phyloP scores from a whole-genome alignment of 345 rosid genomes.

The Nephelium lappaceum region DNA sequence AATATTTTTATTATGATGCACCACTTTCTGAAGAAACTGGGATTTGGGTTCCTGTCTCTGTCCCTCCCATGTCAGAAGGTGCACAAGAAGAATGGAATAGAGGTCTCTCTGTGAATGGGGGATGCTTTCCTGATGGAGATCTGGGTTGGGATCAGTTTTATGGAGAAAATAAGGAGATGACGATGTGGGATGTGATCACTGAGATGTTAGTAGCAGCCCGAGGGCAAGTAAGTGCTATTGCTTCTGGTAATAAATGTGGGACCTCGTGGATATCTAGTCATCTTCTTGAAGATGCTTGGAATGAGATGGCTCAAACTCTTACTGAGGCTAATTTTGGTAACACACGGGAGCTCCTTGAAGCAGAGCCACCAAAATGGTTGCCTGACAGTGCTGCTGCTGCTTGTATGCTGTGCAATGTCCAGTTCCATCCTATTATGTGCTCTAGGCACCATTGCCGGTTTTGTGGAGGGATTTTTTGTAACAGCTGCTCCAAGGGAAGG shows the following conservation, averaged over 20 bases:
- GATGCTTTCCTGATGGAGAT: conserved; percentile 29
- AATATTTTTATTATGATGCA: conserved; percentile 31
- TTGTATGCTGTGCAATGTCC: conserved; percentile 30
- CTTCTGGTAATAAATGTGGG: conserved; percentile 26
- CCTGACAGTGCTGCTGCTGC: conserved; percentile 29
- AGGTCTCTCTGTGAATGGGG: conserved; percentile 27
- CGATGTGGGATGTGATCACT: conserved; percentile 35
- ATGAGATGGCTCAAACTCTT: conserved; percentile 42
- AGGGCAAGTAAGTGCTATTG: conserved; percentile 27
- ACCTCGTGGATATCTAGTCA: conserved; percentile 30
- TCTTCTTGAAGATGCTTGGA: conserved; percentile 40
- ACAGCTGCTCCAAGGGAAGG: conserved; percentile 29
- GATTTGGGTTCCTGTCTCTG: conserved; percentile 33
- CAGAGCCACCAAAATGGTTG: conserved; percentile 30
- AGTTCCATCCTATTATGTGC: conserved; percentile 30
- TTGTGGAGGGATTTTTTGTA: conserved; percentile 31
- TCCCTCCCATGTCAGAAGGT: conserved; percentile 29
- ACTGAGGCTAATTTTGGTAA: conserved; percentile 38
- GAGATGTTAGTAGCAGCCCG: conserved; percentile 37
- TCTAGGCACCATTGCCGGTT: conserved; percentile 31
- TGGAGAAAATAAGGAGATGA: conserved; percentile 32
- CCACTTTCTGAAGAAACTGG: conserved; percentile 40
- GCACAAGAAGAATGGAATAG: conserved; percentile 27
- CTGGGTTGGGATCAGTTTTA: conserved; percentile 28
- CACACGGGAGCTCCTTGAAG: conserved; percentile 23